phyloP scores from a whole-genome alignment of 202 grass and related monocot species.

The Eragrostis tef region DNA sequence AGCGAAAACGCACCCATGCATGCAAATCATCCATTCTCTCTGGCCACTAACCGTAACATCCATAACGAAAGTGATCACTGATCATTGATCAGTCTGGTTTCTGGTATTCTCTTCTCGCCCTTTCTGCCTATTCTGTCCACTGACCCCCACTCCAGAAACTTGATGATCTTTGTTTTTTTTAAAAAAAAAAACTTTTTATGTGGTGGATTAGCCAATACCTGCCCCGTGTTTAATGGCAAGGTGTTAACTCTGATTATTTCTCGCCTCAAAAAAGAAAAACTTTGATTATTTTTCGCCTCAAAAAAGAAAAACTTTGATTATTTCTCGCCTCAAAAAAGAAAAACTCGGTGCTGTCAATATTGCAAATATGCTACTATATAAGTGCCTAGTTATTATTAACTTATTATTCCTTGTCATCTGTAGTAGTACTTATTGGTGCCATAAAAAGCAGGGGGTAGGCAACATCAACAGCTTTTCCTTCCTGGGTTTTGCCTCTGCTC shows the following conservation, averaged over 20 bases:
- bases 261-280: no score
- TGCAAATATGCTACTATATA: slow-evolving; percentile 8
- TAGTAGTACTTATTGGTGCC: slow-evolving; percentile 6
- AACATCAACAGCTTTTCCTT: slow-evolving; percentile 31
- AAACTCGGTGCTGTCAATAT: not conserved
- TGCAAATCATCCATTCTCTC: not conserved
- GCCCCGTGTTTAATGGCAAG: no score
- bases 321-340: no score
- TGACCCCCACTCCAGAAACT: not conserved
- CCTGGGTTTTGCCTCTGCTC: slow-evolving; percentile 14
- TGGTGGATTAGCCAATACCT: no score
- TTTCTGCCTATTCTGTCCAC: slow-evolving; percentile 25
- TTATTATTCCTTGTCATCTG: slow-evolving; percentile 8
- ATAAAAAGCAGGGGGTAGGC: slow-evolving; percentile 27
- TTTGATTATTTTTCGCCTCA: no score
- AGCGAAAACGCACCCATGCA: not conserved
- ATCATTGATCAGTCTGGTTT: not conserved
- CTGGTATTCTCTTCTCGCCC: not conserved
- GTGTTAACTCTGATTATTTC: no score
- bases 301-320: no score
- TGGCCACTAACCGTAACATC: not conserved
- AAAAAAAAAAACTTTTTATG: no score
- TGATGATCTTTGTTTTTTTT: no score
- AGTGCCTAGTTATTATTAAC: slow-evolving; percentile 5
- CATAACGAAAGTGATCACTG: slow-evolving; percentile 4